phyloP scores from a whole-genome alignment of 805 yeast genomes.

The Lachancea nothofagi region DNA sequence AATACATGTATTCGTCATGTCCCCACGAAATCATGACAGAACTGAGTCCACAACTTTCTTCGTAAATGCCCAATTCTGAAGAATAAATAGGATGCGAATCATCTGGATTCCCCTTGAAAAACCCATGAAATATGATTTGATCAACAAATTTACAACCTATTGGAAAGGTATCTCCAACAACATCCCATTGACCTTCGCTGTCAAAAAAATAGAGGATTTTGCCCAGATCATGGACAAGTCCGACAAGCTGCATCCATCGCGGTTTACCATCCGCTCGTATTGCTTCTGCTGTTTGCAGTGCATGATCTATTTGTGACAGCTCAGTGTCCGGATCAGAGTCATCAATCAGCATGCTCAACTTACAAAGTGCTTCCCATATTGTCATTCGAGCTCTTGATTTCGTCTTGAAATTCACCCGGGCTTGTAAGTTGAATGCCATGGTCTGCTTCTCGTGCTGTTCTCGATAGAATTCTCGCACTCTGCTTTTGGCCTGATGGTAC shows the following conservation, averaged over 20 bases:
- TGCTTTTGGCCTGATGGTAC: slow-evolving; percentile 61
- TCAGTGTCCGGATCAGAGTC: slow-evolving; percentile 75
- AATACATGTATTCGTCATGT: slow-evolving; percentile 75
- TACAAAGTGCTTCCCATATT: slow-evolving; percentile 65
- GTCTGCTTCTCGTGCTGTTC: slow-evolving; percentile 69
- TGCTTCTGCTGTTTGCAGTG: slow-evolving; percentile 71
- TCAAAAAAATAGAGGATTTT: slow-evolving; percentile 63
- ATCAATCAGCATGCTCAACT: slow-evolving; percentile 56
- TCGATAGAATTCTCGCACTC: slow-evolving; percentile 59
- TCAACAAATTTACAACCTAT: slow-evolving; percentile 64
- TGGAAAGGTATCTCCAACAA: slow-evolving; percentile 74
- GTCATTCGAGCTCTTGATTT: slow-evolving; percentile 61
- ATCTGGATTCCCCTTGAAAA: slow-evolving; percentile 57
- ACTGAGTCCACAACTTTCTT: slow-evolving; percentile 59
- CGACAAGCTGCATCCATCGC: slow-evolving; percentile 71
- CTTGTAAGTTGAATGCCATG: slow-evolving; percentile 66
- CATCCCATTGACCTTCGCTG: slow-evolving; percentile 76
- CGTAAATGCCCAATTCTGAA: slow-evolving; percentile 61
- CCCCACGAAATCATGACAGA: slow-evolving; percentile 75
- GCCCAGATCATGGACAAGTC: slow-evolving; percentile 66
- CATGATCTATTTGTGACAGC: slow-evolving; percentile 68
- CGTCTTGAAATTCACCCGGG: slow-evolving; percentile 64
- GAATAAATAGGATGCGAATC: slow-evolving; percentile 56
- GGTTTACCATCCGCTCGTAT: slow-evolving; percentile 63
- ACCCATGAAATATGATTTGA: slow-evolving; percentile 55